Conservation (phyloP, 106 monocot species). For the Phalaenopsis aphrodite region DNA sequence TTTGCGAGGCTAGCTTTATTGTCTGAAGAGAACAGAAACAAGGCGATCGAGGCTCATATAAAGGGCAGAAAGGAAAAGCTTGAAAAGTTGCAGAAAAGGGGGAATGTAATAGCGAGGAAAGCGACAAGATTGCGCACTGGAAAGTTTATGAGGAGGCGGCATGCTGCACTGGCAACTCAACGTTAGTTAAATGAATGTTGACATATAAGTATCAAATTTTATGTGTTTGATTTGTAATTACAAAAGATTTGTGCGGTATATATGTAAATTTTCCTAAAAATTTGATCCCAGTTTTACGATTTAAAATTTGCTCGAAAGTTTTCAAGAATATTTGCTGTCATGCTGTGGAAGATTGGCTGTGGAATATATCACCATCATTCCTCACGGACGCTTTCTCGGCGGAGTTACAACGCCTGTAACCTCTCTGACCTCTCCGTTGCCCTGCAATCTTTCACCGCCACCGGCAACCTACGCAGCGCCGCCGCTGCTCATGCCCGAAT, state of each 20-base stretch:
- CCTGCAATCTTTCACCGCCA: conserved; percentile 14
- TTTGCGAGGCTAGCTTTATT: conserved; percentile 83
- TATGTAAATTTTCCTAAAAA: too few species aligned
- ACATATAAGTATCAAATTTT: not conserved
- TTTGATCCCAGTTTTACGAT: too few species aligned
- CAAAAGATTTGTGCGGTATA: too few species aligned
- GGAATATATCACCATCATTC: not conserved
- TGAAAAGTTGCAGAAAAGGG: conserved; percentile 56
- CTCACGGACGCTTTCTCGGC: not conserved
- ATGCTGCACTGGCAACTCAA: conserved; percentile 25
- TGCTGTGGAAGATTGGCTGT: conserved; percentile 3
- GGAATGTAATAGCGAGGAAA: conserved; percentile 47
- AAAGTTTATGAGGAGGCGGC: conserved; percentile 60
- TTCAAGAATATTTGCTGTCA: too few species aligned
- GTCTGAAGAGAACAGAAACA: conserved; percentile 78
- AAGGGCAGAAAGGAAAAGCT: conserved; percentile 64
- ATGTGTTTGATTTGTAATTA: too few species aligned
- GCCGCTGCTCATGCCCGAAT: conserved; percentile 31
- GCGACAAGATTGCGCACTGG: conserved; percentile 44
- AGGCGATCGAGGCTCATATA: conserved; percentile 69
- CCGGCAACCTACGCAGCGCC: conserved; percentile 11
- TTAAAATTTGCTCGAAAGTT: too few species aligned
- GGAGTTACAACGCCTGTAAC: not conserved
- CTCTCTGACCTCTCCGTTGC: conserved; percentile 11
- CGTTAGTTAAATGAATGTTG: conserved; percentile 10